Base-by-base conservation (phyloP, 768 basidiomycete genomes). In the Psilocybe subaeruginosa region DNA sequence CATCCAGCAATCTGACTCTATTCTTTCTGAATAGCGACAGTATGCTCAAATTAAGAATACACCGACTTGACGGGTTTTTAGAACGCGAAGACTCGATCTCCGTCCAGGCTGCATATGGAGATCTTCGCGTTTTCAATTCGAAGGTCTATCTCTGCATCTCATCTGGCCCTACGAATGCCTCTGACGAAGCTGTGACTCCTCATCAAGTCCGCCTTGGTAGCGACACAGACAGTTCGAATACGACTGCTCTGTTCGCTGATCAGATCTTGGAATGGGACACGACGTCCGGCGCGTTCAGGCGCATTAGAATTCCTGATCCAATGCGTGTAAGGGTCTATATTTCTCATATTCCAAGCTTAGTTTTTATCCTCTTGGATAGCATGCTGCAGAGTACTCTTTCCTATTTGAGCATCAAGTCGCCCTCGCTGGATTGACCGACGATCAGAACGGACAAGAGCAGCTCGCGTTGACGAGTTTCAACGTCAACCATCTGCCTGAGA, bases 211-310 rank as follows among this genome's bases (percentile, higher is more conserved):
- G 54, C 12, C 29, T 56, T 46, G 59, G 62, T 33, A 64, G 62
- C 39, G 62, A 64, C 23, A 56, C 23, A n/a, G 62, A 64, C 47
- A 19, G 3, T 43, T 27, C 57, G 12, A 39, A 54, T 16, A 51
- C 30, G 17, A 49, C 35, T 45, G 7, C 61, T 35, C 30, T 58
- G 19, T 61, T 64, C n/a, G 59, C 60, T 37, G 59, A 64, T 46
- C 59, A 61, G 41, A 64, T 64, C 27, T 55, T 64, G 59, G 59
- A 55, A 58, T 64, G 63, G 63, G 60, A 64, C 43, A 33, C 56
- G 11, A 49, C 60, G 45, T 61, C 63, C 16, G 61, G 63, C 33
- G 55, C n/a, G 51, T 58, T 54, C 51, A 61, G 29, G 39, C 60
- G 50, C 54, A 53, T 61, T 55, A 47, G 30, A 43, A 56, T 64